Conservation (phyloP, 148 eudicot species). For the Salicornia ramosissima region DNA sequence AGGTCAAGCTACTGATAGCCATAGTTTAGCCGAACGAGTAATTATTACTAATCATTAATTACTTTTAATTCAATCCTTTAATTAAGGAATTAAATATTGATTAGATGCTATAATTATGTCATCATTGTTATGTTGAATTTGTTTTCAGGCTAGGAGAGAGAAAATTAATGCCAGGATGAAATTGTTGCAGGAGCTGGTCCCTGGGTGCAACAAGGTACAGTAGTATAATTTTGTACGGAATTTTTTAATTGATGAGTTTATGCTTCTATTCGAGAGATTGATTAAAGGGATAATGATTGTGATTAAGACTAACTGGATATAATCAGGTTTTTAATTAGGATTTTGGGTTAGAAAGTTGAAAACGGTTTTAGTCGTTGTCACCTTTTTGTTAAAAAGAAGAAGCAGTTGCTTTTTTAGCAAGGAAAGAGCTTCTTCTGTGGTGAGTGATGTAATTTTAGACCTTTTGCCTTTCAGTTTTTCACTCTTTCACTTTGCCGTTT, state of each 20-base stretch:
- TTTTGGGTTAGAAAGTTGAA: neutral
- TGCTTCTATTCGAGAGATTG: too few species aligned
- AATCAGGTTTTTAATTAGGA: neutral
- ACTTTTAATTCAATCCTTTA: neutral
- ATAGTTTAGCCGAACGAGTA: slow-evolving; percentile 98
- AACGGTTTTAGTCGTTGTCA: slow-evolving; percentile 42
- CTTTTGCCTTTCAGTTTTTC: slow-evolving; percentile 14
- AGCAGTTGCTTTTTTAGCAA: slow-evolving; percentile 40
- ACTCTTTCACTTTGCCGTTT: slow-evolving; percentile 20
- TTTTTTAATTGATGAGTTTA: too few species aligned
- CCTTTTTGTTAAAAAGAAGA: slow-evolving; percentile 30
- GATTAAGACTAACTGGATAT: slow-evolving; percentile 7
- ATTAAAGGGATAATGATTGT: slow-evolving; percentile 7
- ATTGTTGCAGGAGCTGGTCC: slow-evolving; percentile 92
- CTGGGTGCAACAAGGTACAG: slow-evolving; percentile 87
- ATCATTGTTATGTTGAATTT: slow-evolving; percentile 6
- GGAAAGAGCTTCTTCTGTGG: slow-evolving; percentile 29
- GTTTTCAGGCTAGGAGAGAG: slow-evolving; percentile 84
- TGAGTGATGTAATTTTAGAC: slow-evolving; percentile 17
- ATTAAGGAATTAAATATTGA: slow-evolving; percentile 6
- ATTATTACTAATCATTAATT: slow-evolving; percentile 7
- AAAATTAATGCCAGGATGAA: slow-evolving; percentile 98
- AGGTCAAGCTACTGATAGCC: slow-evolving; percentile 98
- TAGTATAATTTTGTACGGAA: neutral
- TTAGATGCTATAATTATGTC: slow-evolving; percentile 13